These are phyloP conservation scores for Mucor plumbeus DNA, from an alignment of 371 early-diverging fungal species.

Conservation along the genomic window DNA sequence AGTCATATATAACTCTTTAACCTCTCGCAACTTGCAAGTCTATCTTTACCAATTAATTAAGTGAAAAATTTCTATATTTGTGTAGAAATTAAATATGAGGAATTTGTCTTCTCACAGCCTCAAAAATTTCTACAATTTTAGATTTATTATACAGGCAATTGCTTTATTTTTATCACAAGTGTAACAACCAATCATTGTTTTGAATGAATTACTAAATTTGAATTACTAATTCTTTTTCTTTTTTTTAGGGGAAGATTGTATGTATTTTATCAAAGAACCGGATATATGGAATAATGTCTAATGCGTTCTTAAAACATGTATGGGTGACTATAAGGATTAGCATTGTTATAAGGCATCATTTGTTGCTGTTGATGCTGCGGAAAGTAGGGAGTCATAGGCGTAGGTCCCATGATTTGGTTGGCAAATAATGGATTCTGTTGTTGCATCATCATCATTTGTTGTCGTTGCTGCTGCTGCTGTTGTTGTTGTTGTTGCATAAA, in stretches of 20 bases:
- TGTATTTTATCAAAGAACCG: too few relatives aligned
- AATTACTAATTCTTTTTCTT: background rate
- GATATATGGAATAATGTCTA: background rate
- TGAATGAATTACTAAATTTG: slow-evolving; percentile 1
- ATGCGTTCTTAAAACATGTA: slow-evolving; percentile 3
- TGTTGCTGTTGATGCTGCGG: slow-evolving; percentile 9
- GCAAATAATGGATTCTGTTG: slow-evolving; percentile 3
- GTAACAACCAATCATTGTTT: slow-evolving; percentile 4
- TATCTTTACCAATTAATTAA: too few relatives aligned
- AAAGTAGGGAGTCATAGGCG: slow-evolving; percentile 10
- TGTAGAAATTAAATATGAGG: background rate
- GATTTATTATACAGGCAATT: background rate
- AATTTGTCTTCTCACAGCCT: background rate
- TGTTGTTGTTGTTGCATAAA: slow-evolving; percentile 5
- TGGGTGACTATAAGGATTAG: background rate
- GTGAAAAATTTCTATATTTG: too few relatives aligned
- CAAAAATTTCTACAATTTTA: background rate
- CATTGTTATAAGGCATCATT: slow-evolving; percentile 16
- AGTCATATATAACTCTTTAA: too few relatives aligned
- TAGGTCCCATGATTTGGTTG: slow-evolving; percentile 13
- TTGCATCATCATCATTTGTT: slow-evolving; percentile 12
- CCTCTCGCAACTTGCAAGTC: too few relatives aligned
- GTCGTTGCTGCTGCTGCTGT: slow-evolving; percentile 10
- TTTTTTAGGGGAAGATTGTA: background rate
- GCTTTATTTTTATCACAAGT: background rate